Percentiles rank a stretch among this genome's conserved stretches.
phyloP scores from a whole-genome alignment of 345 rosid genomes.

The Acer negundo region DNA sequence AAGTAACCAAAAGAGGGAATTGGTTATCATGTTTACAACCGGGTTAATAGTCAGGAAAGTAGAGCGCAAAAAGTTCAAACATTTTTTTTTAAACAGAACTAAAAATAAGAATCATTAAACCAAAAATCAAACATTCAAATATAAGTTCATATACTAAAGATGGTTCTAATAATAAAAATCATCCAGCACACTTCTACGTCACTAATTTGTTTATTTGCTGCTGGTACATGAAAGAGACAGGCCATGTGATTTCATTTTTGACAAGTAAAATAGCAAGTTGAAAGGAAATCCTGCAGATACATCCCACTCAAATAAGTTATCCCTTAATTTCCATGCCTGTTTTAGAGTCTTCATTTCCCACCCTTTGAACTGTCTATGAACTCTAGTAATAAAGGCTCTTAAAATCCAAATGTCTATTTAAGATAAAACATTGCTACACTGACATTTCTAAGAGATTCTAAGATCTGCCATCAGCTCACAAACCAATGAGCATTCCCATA shows the following conservation, averaged over 20 bases:
- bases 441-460: background rate
- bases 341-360: background rate
- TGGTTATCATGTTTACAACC: background rate
- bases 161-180: background rate
- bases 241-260: background rate
- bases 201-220: background rate
- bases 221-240: background rate
- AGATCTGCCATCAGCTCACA: background rate
- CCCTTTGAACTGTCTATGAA: background rate
- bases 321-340: background rate
- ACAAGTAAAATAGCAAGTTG: background rate
- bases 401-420: background rate
- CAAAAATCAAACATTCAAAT: background rate
- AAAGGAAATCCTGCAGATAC: background rate
- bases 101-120: background rate
- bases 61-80: background rate
- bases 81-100: background rate
- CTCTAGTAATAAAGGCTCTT: background rate
- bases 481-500: background rate
- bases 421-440: background rate
- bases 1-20: background rate
- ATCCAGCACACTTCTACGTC: background rate
- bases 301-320: background rate
- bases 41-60: background rate
- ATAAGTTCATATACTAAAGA: background rate